Percentiles rank a stretch among this genome's conserved stretches.
These are phyloP conservation scores for Hymenoscyphus occultus DNA, from an alignment of 2,329 filamentous ascomycete species.

Conservation along the genomic window DNA sequence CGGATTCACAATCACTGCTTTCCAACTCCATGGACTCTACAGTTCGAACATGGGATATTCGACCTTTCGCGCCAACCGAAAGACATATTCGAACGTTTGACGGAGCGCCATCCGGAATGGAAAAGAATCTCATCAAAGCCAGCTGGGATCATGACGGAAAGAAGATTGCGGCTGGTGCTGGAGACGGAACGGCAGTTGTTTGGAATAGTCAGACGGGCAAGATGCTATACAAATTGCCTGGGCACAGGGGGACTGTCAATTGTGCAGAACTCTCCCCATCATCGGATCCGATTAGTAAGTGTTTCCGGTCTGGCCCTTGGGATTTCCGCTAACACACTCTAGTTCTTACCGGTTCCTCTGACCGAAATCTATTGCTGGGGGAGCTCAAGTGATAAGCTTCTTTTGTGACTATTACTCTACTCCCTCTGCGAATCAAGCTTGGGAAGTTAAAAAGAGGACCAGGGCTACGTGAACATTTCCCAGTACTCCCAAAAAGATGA, in stretches of 20 bases:
- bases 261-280: slow-evolving; percentile 86
- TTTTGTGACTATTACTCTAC: neutral
- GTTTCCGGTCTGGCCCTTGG: slow-evolving; percentile 8
- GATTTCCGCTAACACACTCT: slow-evolving; percentile 21
- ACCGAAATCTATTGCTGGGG: slow-evolving; percentile 78
- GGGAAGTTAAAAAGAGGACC: neutral
- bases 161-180: slow-evolving; percentile 83
- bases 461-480: neutral
- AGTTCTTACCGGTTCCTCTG: slow-evolving; percentile 91
- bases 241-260: slow-evolving; percentile 93
- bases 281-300: slow-evolving; percentile 84
- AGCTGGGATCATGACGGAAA: slow-evolving; percentile 88
- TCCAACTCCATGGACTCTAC: slow-evolving; percentile 95
- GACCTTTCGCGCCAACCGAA: slow-evolving; percentile 88
- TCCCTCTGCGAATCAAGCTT: neutral
- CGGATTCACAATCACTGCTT: slow-evolving; percentile 83
- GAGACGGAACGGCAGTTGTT: slow-evolving; percentile 84
- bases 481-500: neutral
- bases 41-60: slow-evolving; percentile 91
- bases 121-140: slow-evolving; percentile 87
- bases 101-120: slow-evolving; percentile 80
- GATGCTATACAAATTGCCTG: slow-evolving; percentile 89
- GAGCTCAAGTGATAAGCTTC: slow-evolving; percentile 61
- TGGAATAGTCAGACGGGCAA: slow-evolving; percentile 91
- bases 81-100: slow-evolving; percentile 85